Base-by-base conservation (phyloP, 768 basidiomycete genomes). In the Pleurotus eryngii region DNA sequence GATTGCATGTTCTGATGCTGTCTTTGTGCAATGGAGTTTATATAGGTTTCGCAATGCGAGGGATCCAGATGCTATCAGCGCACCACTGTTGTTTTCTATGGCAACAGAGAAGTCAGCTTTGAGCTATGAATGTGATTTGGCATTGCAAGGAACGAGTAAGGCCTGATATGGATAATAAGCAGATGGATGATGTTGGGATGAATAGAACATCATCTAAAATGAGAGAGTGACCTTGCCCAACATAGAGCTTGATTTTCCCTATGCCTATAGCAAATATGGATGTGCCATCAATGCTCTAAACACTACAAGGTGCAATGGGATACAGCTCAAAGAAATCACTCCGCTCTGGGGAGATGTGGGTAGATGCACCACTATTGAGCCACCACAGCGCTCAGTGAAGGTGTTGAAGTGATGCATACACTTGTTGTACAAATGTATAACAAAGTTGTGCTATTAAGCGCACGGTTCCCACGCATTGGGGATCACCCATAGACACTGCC, bases 341-440 rank as follows among this genome's bases (percentile, higher is more conserved):
- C n/a, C n/a, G n/a, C n/a, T n/a, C n/a, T n/a, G n/a, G 61, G 35
- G 61, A 61, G n/a, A 68, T 61, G 39, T 62, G 58, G 0, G 61
- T 40, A 8, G 60, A 58, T 2, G 60, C 57, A 4, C 60, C 60
- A 17, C 50, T 50, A 43, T 60, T 59, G 4, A 54, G 50, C 55
- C 18, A 12, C 51, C 57, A 18, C 46, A 42, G 38, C 47, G 17
- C 7, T 18, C 42, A 6, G 42, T 43, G 15, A 18, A n/a, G n/a
- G n/a, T n/a, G n/a, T n/a, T n/a, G n/a, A n/a, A n/a, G n/a, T n/a
- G n/a, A n/a, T n/a, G n/a, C n/a, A n/a, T n/a, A n/a, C n/a, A n/a
- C n/a, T n/a, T n/a, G n/a, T n/a, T n/a, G n/a, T n/a, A n/a, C n/a
- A n/a, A n/a, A n/a, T n/a, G n/a, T n/a, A n/a, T n/a, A n/a, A n/a